phyloP scores from a whole-genome alignment of 805 yeast genomes.

The Monosporozyma yasuniensis region DNA sequence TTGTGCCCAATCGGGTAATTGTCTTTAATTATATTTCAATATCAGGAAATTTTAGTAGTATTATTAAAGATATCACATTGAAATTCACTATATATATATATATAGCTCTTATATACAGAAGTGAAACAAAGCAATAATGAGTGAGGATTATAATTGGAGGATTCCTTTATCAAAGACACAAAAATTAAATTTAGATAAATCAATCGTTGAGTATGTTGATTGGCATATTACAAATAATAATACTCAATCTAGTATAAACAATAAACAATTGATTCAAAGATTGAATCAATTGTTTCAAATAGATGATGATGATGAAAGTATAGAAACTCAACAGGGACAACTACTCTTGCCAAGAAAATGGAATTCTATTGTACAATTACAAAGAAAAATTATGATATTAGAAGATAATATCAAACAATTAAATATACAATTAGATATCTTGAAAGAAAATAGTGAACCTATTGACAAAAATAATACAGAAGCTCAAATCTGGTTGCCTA shows the following conservation, averaged over 20 bases:
- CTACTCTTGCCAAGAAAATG: constrained; percentile 48
- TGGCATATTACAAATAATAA: constrained; percentile 8
- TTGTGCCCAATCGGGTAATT: too few species aligned
- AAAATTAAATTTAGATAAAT: constrained; percentile 10
- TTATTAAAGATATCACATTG: too few species aligned
- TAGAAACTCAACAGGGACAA: background rate
- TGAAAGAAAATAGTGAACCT: background rate
- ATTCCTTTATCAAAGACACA: constrained; percentile 12
- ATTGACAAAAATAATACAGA: background rate
- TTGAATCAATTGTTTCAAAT: background rate
- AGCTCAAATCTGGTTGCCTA: background rate
- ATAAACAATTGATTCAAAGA: background rate
- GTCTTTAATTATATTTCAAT: too few species aligned
- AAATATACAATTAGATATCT: constrained; percentile 35
- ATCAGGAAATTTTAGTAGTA: too few species aligned
- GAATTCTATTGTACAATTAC: constrained; percentile 76
- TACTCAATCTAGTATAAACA: background rate
- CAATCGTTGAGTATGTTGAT: constrained; percentile 12
- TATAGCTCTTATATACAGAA: too few species aligned
- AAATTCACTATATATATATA: too few species aligned
- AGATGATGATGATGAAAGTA: background rate
- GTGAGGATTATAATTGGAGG: constrained; percentile 3
- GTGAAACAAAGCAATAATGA: too few species aligned
- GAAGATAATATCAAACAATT: constrained; percentile 50
- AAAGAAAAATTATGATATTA: constrained; percentile 59